phyloP scores from a whole-genome alignment of 73 alveolate species.

The Symbiodinium natans region DNA sequence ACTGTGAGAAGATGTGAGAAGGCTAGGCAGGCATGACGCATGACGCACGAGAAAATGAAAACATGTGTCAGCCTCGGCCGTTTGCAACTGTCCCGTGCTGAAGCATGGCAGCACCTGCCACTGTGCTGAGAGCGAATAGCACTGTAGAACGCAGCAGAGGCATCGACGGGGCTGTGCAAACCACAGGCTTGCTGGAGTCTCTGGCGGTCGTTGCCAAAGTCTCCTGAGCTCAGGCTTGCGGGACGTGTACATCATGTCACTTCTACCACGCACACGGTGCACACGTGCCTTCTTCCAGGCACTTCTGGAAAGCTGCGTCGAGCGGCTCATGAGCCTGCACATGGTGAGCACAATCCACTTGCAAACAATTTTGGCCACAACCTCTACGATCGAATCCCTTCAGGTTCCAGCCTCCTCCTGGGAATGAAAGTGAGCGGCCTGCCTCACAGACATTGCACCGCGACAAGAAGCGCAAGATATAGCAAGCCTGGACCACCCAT shows the following conservation, averaged over 20 bases:
- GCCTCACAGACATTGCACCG: too few relatives aligned
- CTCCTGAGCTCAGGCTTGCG: background rate
- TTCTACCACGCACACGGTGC: background rate
- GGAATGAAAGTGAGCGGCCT: too few relatives aligned
- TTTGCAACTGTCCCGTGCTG: background rate
- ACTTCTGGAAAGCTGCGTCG: background rate
- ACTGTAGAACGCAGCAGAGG: background rate
- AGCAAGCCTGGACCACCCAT: too few relatives aligned
- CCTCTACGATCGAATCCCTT: too few relatives aligned
- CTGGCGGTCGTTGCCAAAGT: constrained; percentile 27
- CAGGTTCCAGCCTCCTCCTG: too few relatives aligned
- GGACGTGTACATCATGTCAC: too few relatives aligned
- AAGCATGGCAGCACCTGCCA: constrained; percentile 1
- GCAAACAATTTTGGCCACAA: too few relatives aligned
- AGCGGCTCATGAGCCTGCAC: background rate
- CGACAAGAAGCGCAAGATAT: too few relatives aligned
- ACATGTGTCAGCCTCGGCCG: background rate
- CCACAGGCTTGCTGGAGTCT: constrained; percentile 32
- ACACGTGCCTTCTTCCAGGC: background rate
- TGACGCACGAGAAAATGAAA: too few relatives aligned
- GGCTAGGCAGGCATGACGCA: too few relatives aligned
- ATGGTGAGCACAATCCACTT: too few relatives aligned
- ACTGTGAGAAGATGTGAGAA: background rate
- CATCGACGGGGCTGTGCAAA: background rate
- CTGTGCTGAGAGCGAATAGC: too few relatives aligned